Conservation (phyloP, 1,284 basidiomycete genomes). For the Earliella scabrosa region DNA sequence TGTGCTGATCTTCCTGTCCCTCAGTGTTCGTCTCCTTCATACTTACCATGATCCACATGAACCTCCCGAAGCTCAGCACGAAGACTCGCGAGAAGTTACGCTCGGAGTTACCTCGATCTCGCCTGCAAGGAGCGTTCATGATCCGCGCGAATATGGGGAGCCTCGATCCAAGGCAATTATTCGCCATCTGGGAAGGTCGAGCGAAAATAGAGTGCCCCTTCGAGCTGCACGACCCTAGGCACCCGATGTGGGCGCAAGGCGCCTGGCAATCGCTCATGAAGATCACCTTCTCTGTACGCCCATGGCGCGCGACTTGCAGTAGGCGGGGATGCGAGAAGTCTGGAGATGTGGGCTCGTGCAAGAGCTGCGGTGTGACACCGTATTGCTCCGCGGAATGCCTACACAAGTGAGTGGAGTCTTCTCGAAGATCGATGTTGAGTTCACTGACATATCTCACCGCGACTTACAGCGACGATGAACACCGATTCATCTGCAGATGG, state of each 20-base stretch:
- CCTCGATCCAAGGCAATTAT: neutral
- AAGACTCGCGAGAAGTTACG: neutral
- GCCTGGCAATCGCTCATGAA: slow-evolving; percentile 1
- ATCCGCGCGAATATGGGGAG: neutral
- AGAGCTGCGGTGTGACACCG: neutral
- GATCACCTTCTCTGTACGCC: neutral
- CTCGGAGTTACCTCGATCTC: neutral
- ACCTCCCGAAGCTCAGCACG: neutral
- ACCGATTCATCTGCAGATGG: neutral
- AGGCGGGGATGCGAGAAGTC: neutral
- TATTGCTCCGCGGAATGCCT: slow-evolving; percentile 5
- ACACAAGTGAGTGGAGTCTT: neutral
- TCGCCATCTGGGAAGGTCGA: neutral
- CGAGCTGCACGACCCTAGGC: neutral
- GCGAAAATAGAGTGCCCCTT: no score
- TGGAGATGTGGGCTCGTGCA: neutral
- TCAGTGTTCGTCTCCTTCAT: neutral
- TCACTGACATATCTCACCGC: neutral
- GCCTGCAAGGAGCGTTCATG: neutral
- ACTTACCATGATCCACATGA: neutral
- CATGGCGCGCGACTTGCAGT: neutral
- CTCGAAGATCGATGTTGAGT: no score
- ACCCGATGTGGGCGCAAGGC: slow-evolving; percentile 1
- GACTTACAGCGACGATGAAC: neutral
- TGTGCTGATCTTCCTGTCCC: no score